phyloP scores from a whole-genome alignment of 495 filamentous ascomycete species.

The Friedmanniomyces simplex region DNA sequence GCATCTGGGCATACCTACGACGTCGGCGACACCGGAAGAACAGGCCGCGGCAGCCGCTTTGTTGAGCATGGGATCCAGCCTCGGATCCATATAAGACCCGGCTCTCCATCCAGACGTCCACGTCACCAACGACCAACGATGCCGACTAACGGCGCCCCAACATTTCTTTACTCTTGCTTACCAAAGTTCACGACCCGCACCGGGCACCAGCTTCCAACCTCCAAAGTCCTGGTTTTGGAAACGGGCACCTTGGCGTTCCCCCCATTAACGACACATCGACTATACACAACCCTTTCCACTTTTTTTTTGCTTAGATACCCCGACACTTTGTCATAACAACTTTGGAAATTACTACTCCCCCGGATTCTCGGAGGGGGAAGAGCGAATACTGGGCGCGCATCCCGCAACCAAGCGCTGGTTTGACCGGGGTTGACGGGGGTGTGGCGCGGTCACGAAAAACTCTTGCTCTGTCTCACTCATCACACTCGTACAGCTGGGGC shows the following conservation, averaged over 20 bases:
- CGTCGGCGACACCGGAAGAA: conserved; percentile 45
- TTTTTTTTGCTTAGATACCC: background rate
- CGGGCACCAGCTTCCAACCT: conserved; percentile 18
- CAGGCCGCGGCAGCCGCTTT: conserved; percentile 77
- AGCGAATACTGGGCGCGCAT: conserved; percentile 8
- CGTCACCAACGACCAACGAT: background rate
- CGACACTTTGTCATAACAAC: background rate
- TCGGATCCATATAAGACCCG: conserved; percentile 68
- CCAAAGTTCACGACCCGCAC: conserved; percentile 12
- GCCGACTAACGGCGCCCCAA: background rate
- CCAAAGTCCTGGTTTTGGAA: conserved; percentile 19
- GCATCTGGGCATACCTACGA: background rate
- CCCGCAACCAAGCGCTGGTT: conserved; percentile 7
- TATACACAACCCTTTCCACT: background rate
- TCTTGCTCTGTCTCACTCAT: background rate
- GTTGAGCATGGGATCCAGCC: conserved; percentile 69
- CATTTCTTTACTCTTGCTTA: conserved; percentile 6
- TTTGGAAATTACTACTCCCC: background rate
- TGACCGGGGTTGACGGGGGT: conserved; percentile 7
- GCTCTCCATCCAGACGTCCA: background rate
- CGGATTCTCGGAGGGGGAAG: too few species aligned
- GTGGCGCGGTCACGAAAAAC: background rate
- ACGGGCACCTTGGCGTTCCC: conserved; percentile 9
- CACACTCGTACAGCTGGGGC: background rate
- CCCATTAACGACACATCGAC: background rate